Evolutionary conservation across 495 filamentous ascomycete genomes (phyloP), one percentile per base, ranked within the genome.

Genomic region (Daldinia loculata): DNA sequence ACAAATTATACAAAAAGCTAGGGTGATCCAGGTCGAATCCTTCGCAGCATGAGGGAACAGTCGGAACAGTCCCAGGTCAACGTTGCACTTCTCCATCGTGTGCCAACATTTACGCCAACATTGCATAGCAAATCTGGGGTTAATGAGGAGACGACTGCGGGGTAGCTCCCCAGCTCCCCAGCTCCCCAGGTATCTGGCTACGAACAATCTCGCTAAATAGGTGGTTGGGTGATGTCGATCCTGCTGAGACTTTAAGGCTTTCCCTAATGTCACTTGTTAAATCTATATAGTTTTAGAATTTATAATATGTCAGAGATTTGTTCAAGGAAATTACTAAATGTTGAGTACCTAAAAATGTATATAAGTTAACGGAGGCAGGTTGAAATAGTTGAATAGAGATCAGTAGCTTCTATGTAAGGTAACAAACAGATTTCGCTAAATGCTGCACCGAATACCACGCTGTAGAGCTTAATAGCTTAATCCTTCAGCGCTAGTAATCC

Each of bases 131-230:
- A 50, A 61, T 62, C 68, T 62, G 63, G 68, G 56, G 63, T 66
- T 51, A 27, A 30, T 71, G 68, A 66, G 68, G 68, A 51, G 68
- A 63, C 24, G n/a, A 30, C 22, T 66, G 68, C 68, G 68, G 68
- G 68, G 68, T 71, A 71, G 68, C 63, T 71, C 11, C 68, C 39
- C 30, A 11, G 68, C 63, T 71, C 11, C 68, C 39, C 30, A 11
- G 6, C 8, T 3, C 7, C 29, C 29, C 32, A 34, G 9, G 32
- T 34, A 34, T 24, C 8, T 48, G 11, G 2, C 17, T 48, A 24
- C 4, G 5, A 24, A 11, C 7, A 29, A 41, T 57, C n/a, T 36
- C 15, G 34, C 24, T 59, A 29, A 52, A 45, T 39, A 32, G 26
- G 51, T 50, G 62, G 62, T 29, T 59, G 61, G 45, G 43, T 17